A percentile compares a stretch with the other conserved stretches of the same genome.
These are phyloP conservation scores for Crithidia bombi DNA, from an alignment of 208 protist genomes.

Conservation along the genomic window DNA sequence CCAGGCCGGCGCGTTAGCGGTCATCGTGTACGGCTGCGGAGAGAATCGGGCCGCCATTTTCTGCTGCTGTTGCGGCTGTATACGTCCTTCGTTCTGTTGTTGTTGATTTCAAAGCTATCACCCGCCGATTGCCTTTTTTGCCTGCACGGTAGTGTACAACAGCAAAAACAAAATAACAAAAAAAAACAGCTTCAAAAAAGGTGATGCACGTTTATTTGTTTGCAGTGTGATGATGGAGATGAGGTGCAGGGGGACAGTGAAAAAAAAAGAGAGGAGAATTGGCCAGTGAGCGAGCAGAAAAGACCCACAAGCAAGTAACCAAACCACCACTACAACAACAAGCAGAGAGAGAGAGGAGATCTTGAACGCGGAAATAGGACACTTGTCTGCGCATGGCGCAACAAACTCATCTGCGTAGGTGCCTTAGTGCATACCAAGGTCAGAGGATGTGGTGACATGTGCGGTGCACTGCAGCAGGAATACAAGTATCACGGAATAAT, in stretches of 20 bases:
- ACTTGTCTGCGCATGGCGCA: not conserved
- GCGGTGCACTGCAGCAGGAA: no score
- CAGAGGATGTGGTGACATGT: no score
- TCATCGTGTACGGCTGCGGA: constrained; percentile 28
- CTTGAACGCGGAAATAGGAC: not conserved
- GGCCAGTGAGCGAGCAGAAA: no score
- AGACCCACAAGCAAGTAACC: not conserved
- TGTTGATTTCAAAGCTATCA: no score
- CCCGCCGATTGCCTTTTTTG: no score
- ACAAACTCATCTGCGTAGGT: no score
- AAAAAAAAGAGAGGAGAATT: not conserved
- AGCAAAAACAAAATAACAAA: not conserved
- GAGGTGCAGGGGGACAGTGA: not conserved
- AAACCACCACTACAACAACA: not conserved
- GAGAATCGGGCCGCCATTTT: constrained; percentile 21
- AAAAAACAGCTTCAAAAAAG: constrained; percentile 6
- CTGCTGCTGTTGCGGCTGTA: not conserved
- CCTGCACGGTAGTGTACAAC: not conserved
- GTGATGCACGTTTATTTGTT: not conserved
- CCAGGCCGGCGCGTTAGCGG: constrained; percentile 34
- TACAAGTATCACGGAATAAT: no score
- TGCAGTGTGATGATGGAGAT: not conserved
- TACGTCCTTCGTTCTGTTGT: not conserved
- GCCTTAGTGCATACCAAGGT: no score
- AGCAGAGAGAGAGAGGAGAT: not conserved